A percentile compares a stretch with the other conserved stretches of the same genome.
Conservation (phyloP, 306 rosid genomes). For the Cajanus cajan region DNA sequence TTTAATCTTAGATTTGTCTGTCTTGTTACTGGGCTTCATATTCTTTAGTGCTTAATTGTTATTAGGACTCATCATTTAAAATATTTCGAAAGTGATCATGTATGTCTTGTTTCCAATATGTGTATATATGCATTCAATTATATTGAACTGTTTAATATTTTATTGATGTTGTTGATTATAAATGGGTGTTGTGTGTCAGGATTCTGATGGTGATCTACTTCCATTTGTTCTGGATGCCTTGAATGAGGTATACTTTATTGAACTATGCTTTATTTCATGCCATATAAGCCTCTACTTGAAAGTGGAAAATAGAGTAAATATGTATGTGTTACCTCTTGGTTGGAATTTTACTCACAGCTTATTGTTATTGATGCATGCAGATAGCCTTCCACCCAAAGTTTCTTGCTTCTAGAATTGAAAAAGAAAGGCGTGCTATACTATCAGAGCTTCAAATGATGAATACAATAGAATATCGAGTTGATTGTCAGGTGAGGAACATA, state of each 20-base stretch:
- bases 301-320: background rate
- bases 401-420: constrained; percentile 95
- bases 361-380: constrained; percentile 54
- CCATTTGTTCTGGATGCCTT: constrained; percentile 92
- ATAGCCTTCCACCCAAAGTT: constrained; percentile 96
- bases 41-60: constrained; percentile 20
- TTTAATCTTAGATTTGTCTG: constrained; percentile 3
- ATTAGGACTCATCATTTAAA: background rate
- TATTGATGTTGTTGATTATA: constrained; percentile 19
- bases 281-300: constrained; percentile 9
- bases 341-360: constrained; percentile 29
- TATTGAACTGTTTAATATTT: constrained; percentile 10
- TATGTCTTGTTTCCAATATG: constrained; percentile 1
- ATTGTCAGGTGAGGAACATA: constrained; percentile 77
- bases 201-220: constrained; percentile 91
- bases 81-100: background rate
- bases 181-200: constrained; percentile 54
- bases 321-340: constrained; percentile 17
- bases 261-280: constrained; percentile 11
- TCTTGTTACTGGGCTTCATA: background rate
- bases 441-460: constrained; percentile 99
- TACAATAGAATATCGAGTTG: constrained; percentile 96
- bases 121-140: constrained; percentile 8
- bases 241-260: constrained; percentile 72
- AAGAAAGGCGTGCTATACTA: constrained; percentile 95